Percentiles rank a stretch among this genome's conserved stretches.
Conservation (phyloP, 129 eudicot species). For the Silybum marianum region DNA sequence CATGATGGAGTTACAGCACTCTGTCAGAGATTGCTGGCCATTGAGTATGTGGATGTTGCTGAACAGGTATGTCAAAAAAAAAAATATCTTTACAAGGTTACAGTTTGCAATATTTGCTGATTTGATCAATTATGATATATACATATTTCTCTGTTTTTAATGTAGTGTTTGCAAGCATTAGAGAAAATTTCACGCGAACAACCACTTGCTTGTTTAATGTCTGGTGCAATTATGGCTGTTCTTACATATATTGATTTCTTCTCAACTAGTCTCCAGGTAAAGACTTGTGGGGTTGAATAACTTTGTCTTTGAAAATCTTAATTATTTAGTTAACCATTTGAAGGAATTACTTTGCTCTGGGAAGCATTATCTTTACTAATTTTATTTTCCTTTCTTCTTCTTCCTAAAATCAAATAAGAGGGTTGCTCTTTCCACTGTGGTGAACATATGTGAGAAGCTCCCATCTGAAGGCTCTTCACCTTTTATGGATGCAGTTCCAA, state of each 20-base stretch:
- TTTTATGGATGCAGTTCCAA: constrained; percentile 91
- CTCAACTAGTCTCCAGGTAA: constrained; percentile 89
- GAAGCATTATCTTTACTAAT: constrained; percentile 14
- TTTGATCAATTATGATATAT: neutral
- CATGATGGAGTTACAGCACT: constrained; percentile 74
- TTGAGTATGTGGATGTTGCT: constrained; percentile 89
- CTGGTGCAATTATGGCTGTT: constrained; percentile 93
- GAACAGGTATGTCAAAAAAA: constrained; percentile 64
- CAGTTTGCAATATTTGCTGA: constrained; percentile 3
- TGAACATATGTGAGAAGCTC: constrained; percentile 76
- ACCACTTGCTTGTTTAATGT: constrained; percentile 76
- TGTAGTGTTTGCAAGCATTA: constrained; percentile 94
- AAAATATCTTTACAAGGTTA: neutral
- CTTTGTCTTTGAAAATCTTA: neutral
- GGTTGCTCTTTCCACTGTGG: constrained; percentile 87
- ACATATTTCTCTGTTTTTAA: constrained; percentile 7
- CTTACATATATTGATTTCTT: constrained; percentile 82
- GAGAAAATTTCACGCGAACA: constrained; percentile 89
- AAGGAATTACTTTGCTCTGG: neutral
- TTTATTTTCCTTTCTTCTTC: neutral
- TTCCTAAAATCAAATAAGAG: constrained; percentile 45
- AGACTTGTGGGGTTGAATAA: neutral
- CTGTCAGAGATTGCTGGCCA: constrained; percentile 66
- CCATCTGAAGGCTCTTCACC: constrained; percentile 69
- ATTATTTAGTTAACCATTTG: neutral